These are phyloP conservation scores for Sarocladiaceae sp. DNA, from an alignment of 2,329 filamentous ascomycete genomes.

Conservation along the genomic window DNA sequence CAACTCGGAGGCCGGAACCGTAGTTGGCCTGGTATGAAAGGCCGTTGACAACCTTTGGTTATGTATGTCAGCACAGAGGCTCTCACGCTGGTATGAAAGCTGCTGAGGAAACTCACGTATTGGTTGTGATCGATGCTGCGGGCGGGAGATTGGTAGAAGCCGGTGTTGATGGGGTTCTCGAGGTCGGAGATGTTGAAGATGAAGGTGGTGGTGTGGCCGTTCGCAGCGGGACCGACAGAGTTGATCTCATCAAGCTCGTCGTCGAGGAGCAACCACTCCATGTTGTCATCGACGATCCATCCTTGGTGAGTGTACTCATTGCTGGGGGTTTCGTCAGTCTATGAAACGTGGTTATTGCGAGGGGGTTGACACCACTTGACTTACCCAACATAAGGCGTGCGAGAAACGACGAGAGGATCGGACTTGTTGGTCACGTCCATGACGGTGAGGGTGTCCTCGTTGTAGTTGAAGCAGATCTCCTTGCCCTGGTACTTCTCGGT, in stretches of 20 bases:
- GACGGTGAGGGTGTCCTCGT: conserved; percentile 42
- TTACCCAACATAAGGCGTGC: conserved; percentile 48
- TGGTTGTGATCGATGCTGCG: conserved; percentile 40
- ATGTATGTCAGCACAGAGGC: too few species aligned
- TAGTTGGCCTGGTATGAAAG: conserved; percentile 41
- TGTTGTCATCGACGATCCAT: conserved; percentile 38
- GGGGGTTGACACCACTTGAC: too few species aligned
- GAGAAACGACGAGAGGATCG: conserved; percentile 37
- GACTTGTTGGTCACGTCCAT: conserved; percentile 39
- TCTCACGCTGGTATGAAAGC: too few species aligned
- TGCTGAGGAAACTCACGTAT: too few species aligned
- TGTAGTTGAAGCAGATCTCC: conserved; percentile 48
- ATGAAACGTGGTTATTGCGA: too few species aligned
- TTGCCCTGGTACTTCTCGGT: conserved; percentile 34
- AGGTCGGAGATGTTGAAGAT: conserved; percentile 40
- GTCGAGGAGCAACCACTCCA: conserved; percentile 39
- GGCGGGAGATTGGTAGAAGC: conserved; percentile 31
- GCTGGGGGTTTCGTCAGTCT: too few species aligned
- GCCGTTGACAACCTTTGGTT: conserved; percentile 29
- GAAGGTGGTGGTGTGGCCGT: conserved; percentile 40
- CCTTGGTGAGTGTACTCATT: conserved; percentile 52
- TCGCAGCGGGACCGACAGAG: conserved; percentile 28
- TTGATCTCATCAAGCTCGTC: conserved; percentile 46
- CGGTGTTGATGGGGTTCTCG: conserved; percentile 30
- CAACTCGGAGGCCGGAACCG: conserved; percentile 34